Base-by-base conservation (phyloP, 2,329 filamentous ascomycete species). In the Mycosphaerella sp. region DNA sequence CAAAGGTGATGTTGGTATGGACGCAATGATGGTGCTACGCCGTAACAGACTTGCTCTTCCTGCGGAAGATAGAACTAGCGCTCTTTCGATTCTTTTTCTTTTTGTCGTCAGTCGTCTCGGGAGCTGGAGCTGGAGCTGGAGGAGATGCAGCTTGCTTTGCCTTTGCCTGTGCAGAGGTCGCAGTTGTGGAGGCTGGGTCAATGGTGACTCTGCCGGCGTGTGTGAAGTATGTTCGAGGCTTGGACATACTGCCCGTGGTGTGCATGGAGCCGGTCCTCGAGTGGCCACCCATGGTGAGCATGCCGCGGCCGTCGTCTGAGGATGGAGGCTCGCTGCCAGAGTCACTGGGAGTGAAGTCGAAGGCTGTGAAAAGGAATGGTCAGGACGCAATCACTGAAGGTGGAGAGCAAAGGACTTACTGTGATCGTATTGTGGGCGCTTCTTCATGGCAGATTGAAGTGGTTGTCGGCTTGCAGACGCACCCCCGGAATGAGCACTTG, bases 21-120 rank as follows among this genome's bases (percentile, higher is more conserved):
- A n/a, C 21, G 30, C 9, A 34, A 25, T 28, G 32, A 35, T 14
- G 13, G 32, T 40, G 10, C 35, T 44, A 39, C 10, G 45, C 37
- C 16, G 44, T n/a, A n/a, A n/a, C 13, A 17, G 41, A 41, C 41
- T 53, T 53, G 30, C 44, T 59, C 59, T 62, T 63, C 51, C 46
- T 55, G 28, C 60, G 56, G 37, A 61, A 60, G n/a, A n/a, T n/a
- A n/a, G n/a, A n/a, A n/a, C 53, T 44, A 13, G 62, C 44, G 41
- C 59, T 63, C 49, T 65, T 59, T 2, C 59, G 55, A 25, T 52
- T 63, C 62, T 63, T 66, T 57, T 59, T 61, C 17, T 56, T 55
- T n/a, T n/a, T n/a, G n/a, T n/a, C n/a, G n/a, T n/a, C n/a, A n/a
- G n/a, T n/a, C n/a, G n/a, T n/a, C n/a, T n/a, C n/a, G n/a, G 46